A percentile compares a stretch with the other conserved stretches of the same genome.
Evolutionary conservation across 306 rosid species (phyloP).

Genomic region (Quercus mongolica): DNA sequence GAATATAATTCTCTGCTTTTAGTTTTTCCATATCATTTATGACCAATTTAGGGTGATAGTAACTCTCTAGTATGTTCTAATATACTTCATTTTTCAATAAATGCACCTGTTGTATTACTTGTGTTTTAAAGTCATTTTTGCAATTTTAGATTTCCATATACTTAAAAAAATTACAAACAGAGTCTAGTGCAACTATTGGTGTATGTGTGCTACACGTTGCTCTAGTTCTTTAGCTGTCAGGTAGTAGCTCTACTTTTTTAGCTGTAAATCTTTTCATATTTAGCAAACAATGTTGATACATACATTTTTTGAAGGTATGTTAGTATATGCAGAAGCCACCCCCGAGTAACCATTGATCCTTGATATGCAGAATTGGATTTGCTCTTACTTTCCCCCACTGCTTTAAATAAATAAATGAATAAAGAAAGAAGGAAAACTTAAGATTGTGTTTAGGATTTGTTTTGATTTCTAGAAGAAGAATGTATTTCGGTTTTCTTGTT

Average conservation of each 20-base stretch:
- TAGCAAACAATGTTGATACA: background rate
- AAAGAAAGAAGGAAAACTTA: too few relatives aligned
- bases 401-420: too few relatives aligned
- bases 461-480: too few relatives aligned
- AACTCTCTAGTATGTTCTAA: background rate
- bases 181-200: constrained; percentile 99
- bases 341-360: background rate
- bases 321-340: too few relatives aligned
- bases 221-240: constrained; percentile 96
- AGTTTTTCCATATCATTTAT: background rate
- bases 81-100: background rate
- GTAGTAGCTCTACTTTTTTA: constrained; percentile 37
- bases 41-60: background rate
- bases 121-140: background rate
- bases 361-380: too few relatives aligned
- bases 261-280: background rate
- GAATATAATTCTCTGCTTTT: background rate
- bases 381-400: too few relatives aligned
- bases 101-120: background rate
- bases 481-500: too few relatives aligned
- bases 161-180: constrained; percentile 39
- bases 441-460: too few relatives aligned
- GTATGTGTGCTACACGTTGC: constrained; percentile 99
- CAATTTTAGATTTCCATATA: background rate
- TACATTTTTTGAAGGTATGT: background rate